phyloP scores from a whole-genome alignment of 1,284 basidiomycete genomes.

The Ustilago bromivora region DNA sequence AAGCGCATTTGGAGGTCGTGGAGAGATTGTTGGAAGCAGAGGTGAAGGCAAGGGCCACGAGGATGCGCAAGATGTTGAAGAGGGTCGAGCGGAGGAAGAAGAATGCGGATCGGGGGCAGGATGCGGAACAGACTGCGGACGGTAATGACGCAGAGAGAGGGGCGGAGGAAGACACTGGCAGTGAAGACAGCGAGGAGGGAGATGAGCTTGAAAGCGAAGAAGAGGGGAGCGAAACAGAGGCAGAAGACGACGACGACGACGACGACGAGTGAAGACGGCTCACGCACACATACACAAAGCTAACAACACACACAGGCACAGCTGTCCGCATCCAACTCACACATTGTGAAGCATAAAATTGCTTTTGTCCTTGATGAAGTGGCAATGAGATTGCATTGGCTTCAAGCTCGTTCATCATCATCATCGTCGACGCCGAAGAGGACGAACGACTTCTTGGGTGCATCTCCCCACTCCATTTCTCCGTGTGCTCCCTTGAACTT shows the following conservation, averaged over 20 bases:
- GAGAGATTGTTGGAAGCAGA: constrained; percentile 33
- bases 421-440: constrained; percentile 54
- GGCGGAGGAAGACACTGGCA: not conserved
- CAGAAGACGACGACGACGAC: not conserved
- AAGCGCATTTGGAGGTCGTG: constrained; percentile 37
- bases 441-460: constrained; percentile 51
- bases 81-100: constrained; percentile 5
- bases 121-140: not conserved
- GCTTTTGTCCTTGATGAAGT: not conserved
- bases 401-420: constrained; percentile 10
- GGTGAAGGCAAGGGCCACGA: constrained; percentile 4
- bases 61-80: constrained; percentile 16
- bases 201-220: not conserved
- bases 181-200: not conserved
- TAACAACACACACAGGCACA: not conserved
- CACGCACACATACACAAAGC: no score
- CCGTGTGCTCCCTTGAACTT: constrained; percentile 50
- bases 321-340: not conserved
- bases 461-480: constrained; percentile 55
- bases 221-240: not conserved
- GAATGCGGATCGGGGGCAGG: constrained; percentile 4
- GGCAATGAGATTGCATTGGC: not conserved
- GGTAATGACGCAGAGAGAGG: not conserved
- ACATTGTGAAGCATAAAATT: not conserved
- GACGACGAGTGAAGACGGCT: not conserved